Evolutionary conservation across 352 stramenopile species (phyloP).

Genomic region (Pythium aphanidermatum): DNA sequence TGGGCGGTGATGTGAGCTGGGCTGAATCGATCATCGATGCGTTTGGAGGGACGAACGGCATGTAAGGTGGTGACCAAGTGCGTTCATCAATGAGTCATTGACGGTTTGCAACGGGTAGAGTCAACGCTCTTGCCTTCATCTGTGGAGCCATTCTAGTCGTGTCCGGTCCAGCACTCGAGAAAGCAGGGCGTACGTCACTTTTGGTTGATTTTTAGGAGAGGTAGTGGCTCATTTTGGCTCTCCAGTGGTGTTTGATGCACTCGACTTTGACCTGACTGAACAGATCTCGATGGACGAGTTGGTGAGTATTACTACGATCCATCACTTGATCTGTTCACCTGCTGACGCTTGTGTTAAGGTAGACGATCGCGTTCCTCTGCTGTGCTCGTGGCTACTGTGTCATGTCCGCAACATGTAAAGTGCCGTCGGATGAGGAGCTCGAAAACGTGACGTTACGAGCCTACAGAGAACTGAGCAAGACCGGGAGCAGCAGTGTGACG

Average conservation of each 20-base stretch:
- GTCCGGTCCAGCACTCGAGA: constrained; percentile 39
- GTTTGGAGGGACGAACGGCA: constrained; percentile 52
- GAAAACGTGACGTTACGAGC: constrained; percentile 48
- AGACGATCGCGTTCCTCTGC: constrained; percentile 67
- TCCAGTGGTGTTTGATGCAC: constrained; percentile 70
- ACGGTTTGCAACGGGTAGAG: constrained; percentile 25
- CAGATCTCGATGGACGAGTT: constrained; percentile 78
- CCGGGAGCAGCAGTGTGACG: constrained; percentile 40
- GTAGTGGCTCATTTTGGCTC: background rate
- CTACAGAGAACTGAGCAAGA: constrained; percentile 57
- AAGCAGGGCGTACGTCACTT: constrained; percentile 32
- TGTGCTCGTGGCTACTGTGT: constrained; percentile 43
- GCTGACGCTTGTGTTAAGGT: no score
- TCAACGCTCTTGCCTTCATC: constrained; percentile 68
- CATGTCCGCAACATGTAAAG: constrained; percentile 31
- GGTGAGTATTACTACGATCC: constrained; percentile 18
- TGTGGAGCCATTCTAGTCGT: constrained; percentile 43
- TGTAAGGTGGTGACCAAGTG: constrained; percentile 34
- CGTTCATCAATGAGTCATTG: no score
- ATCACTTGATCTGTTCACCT: background rate
- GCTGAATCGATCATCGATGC: constrained; percentile 47
- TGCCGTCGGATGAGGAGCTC: constrained; percentile 53
- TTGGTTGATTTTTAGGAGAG: no score
- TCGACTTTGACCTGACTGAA: constrained; percentile 67
- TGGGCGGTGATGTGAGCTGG: constrained; percentile 46